Percentiles rank a stretch among this genome's conserved stretches.
Conservation (phyloP, 2,329 filamentous ascomycete genomes). For the Ceratocystis albifundus region DNA sequence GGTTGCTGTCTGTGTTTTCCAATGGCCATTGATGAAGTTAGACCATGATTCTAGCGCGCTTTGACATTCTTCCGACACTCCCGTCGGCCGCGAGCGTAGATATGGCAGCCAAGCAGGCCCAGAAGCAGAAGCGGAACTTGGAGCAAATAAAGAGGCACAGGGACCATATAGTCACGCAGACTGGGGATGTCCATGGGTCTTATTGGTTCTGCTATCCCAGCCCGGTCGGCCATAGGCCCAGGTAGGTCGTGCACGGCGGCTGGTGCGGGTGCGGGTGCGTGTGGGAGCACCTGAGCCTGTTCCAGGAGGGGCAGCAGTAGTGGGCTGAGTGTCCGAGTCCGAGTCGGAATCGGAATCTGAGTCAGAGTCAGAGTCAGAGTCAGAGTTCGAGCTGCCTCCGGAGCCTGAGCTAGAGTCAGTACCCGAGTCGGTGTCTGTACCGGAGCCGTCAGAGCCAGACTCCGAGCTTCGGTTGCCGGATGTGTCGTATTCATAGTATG, state of each 20-base stretch:
- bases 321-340: background rate
- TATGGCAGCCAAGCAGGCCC: background rate
- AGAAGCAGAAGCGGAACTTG: background rate
- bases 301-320: background rate
- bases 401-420: background rate
- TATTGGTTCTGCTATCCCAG: background rate
- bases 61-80: background rate
- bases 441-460: background rate
- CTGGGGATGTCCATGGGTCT: background rate
- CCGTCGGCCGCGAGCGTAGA: background rate
- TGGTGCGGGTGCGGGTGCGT: background rate
- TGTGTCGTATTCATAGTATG: constrained; percentile 18
- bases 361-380: background rate
- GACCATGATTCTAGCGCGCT: background rate
- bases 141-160: constrained; percentile 1
- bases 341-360: background rate
- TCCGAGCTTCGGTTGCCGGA: background rate
- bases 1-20: background rate
- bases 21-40: background rate
- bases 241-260: background rate
- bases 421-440: background rate
- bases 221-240: background rate
- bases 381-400: background rate
- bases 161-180: background rate
- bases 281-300: background rate